Evolutionary conservation across 139 green algal genomes (phyloP).

Genomic region (Auxenochlorella pyrenoidosa): DNA sequence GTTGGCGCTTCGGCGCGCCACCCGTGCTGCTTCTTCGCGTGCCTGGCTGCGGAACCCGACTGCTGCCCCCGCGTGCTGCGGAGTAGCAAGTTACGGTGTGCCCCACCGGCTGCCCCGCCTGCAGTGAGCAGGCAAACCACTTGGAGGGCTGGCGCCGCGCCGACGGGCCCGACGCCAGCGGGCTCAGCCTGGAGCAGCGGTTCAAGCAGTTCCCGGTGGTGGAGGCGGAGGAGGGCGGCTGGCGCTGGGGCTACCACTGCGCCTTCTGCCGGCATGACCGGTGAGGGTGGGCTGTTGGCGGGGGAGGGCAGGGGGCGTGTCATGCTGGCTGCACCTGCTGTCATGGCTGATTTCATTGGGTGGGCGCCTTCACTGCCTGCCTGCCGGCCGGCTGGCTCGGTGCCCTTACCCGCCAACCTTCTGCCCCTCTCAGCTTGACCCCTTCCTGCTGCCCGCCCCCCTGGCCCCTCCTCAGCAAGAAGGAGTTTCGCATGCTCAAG

Average conservation of each 20-base stretch:
- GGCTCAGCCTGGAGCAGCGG: background rate
- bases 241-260: conserved; percentile 9
- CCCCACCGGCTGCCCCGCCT: background rate
- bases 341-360: too few relatives aligned
- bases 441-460: background rate
- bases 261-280: conserved; percentile 8
- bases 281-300: background rate
- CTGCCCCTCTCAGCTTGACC: too few relatives aligned
- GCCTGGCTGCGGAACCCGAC: too few relatives aligned
- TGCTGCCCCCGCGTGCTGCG: too few relatives aligned
- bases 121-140: conserved; percentile 27
- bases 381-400: too few relatives aligned
- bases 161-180: background rate
- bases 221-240: background rate
- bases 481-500: background rate
- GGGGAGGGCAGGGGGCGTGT: background rate
- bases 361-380: too few relatives aligned
- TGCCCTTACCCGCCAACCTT: too few relatives aligned
- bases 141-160: conserved; percentile 22
- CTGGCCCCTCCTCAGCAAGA: background rate
- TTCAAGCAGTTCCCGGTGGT: conserved; percentile 11
- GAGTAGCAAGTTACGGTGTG: too few relatives aligned
- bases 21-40: too few relatives aligned
- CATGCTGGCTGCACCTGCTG: too few relatives aligned
- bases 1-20: too few relatives aligned